A percentile compares a stretch with the other conserved stretches of the same genome.
Evolutionary conservation across 257 asterid genomes (phyloP).

Genomic region (Anisodus tanguticus): DNA sequence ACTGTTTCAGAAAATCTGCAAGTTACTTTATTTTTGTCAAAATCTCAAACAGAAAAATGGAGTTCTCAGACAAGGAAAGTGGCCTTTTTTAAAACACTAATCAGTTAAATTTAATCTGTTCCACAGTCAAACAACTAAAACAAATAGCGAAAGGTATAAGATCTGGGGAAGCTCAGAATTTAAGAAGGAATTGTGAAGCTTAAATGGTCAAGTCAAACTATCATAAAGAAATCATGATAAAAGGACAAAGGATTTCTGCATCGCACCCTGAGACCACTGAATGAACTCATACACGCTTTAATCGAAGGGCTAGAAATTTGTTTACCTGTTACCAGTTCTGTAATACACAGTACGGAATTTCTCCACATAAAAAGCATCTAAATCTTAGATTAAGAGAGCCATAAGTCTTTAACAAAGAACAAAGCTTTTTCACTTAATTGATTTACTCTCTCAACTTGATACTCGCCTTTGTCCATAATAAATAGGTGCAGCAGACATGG

Average conservation of each 20-base stretch:
- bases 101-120: background rate
- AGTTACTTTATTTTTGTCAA: background rate
- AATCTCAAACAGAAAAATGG: background rate
- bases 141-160: background rate
- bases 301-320: background rate
- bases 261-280: background rate
- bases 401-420: background rate
- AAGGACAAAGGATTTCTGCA: background rate
- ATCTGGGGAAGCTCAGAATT: background rate
- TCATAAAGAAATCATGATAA: background rate
- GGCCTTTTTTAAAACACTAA: background rate
- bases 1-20: slow-evolving; percentile 12
- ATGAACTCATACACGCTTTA: background rate
- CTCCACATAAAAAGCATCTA: background rate
- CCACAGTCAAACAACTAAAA: background rate
- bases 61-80: background rate
- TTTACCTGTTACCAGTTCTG: background rate
- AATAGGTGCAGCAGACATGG: slow-evolving; percentile 6
- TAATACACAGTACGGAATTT: background rate
- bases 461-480: background rate
- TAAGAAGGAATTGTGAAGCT: background rate
- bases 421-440: background rate
- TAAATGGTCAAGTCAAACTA: slow-evolving; percentile 12
- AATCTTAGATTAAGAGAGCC: slow-evolving; percentile 1
- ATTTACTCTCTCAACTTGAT: slow-evolving; percentile 17